Conservation (phyloP, 2,329 filamentous ascomycete species). For the Colletotrichum sp. region DNA sequence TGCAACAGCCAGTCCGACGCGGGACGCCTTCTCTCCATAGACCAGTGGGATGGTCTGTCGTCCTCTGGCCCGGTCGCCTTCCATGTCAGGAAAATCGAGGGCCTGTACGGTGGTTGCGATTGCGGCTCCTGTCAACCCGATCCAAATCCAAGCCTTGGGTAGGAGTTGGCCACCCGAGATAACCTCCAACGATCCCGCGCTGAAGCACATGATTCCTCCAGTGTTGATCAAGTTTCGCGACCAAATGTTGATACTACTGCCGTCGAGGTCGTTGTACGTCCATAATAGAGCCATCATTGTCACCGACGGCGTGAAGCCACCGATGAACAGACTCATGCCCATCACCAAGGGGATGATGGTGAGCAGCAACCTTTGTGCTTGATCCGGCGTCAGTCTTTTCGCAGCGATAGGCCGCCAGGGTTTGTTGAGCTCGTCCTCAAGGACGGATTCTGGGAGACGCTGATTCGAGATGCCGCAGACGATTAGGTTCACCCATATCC, state of each 20-base stretch:
- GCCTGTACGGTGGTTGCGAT: constrained; percentile 32
- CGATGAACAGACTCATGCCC: constrained; percentile 10
- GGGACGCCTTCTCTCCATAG: constrained; percentile 25
- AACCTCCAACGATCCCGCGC: constrained; percentile 28
- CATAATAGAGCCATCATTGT: constrained; percentile 29
- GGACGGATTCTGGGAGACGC: constrained; percentile 21
- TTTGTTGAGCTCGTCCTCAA: constrained; percentile 34
- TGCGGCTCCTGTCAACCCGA: constrained; percentile 24
- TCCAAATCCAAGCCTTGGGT: constrained; percentile 24
- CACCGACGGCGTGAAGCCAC: constrained; percentile 23
- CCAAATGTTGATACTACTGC: constrained; percentile 24
- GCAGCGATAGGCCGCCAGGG: constrained; percentile 34
- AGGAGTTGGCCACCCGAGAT: constrained; percentile 14
- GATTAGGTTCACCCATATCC: constrained; percentile 33
- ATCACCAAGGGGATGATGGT: constrained; percentile 24
- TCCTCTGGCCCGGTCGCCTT: constrained; percentile 29
- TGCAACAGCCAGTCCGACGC: constrained; percentile 20
- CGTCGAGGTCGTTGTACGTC: constrained; percentile 36
- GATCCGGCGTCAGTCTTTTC: constrained; percentile 24
- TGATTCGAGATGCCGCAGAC: constrained; percentile 34
- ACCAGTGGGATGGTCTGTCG: constrained; percentile 30
- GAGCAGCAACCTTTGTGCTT: constrained; percentile 29
- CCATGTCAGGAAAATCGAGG: constrained; percentile 28
- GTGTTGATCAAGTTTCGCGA: constrained; percentile 31
- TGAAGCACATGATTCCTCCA: constrained; percentile 30